Conservation (phyloP, 2,329 filamentous ascomycete species). For the Hysterium pulicare region DNA sequence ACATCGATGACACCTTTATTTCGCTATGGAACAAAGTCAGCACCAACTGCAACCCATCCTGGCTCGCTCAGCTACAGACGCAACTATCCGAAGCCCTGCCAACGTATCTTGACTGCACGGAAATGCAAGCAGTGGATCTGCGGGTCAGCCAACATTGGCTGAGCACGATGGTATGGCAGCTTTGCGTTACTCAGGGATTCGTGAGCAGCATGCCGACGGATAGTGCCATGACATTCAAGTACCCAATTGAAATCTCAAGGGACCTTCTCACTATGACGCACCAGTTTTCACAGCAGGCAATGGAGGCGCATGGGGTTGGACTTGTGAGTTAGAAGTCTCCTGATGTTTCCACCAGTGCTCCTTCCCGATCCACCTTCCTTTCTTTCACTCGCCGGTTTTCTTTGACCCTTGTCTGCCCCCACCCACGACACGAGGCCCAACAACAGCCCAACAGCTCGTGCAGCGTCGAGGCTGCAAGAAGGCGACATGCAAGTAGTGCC, state of each 20-base stretch:
- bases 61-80: slow-evolving; percentile 47
- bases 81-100: slow-evolving; percentile 54
- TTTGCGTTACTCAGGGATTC: slow-evolving; percentile 63
- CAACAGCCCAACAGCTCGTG: background rate
- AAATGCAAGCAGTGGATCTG: slow-evolving; percentile 66
- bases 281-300: slow-evolving; percentile 67
- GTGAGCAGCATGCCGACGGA: slow-evolving; percentile 59
- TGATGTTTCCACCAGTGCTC: background rate
- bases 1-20: slow-evolving; percentile 62
- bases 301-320: slow-evolving; percentile 72
- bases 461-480: too few relatives aligned
- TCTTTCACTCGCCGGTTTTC: background rate
- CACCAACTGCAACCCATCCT: slow-evolving; percentile 44
- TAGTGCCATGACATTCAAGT: slow-evolving; percentile 59
- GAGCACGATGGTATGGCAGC: slow-evolving; percentile 68
- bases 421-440: too few relatives aligned
- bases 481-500: too few relatives aligned
- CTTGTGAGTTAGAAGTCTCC: slow-evolving; percentile 53
- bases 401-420: background rate
- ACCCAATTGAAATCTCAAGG: slow-evolving; percentile 60
- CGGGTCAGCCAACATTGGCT: slow-evolving; percentile 70
- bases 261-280: slow-evolving; percentile 62
- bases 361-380: background rate
- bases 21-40: slow-evolving; percentile 61
- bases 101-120: slow-evolving; percentile 55